Base-by-base conservation (phyloP, 768 basidiomycete genomes). In the Pleurotus giganteus region DNA sequence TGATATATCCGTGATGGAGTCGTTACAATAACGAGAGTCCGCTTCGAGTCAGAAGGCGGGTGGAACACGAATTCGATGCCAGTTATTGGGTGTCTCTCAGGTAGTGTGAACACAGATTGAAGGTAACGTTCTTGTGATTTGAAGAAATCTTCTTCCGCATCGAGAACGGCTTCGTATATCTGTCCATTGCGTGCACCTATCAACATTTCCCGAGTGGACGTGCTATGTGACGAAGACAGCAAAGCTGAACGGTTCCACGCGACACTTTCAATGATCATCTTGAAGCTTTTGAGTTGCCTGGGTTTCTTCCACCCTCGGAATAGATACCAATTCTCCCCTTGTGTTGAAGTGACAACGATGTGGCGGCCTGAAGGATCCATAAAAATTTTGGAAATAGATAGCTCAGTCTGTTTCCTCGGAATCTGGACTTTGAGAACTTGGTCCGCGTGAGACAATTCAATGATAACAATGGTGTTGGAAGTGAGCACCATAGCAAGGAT, bases 251-350 rank as follows among this genome's bases (percentile, higher is more conserved):
- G 88, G 63, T 93, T 94, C 96, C 96, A 98, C 0, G 91, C 91
- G 36, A 98, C 76, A 58, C 91, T 88, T 68, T 95, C 91, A 60
- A 98, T 88, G 63, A 91, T 79, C 76, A 92, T 86, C 67, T 91
- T 88, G 70, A 94, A 88, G 6, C 77, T 73, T 64, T 91, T 88
- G 51, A 98, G 74, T 41, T 80, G 86, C 41, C 83, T 81, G 0
- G 92, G 88, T 63, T 94, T 91, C 74, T 89, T 89, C 83, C 87
- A 88, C 7, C 81, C 79, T 51, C 81, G 78, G 63, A 84, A 94
- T 3, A 94, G 73, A 66, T 98, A 98, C 86, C 91, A 98, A 58
- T 92, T 95, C 66, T 99, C 95, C 47, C 94, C 94, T 63, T 92
- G 85, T 11, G 74, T 75, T 7, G 94, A 94, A 0, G 92, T 91